Percentiles rank a stretch among this genome's conserved stretches.
Conservation (phyloP, 108 stramenopile genomes). For the Conticribra guillardii region DNA sequence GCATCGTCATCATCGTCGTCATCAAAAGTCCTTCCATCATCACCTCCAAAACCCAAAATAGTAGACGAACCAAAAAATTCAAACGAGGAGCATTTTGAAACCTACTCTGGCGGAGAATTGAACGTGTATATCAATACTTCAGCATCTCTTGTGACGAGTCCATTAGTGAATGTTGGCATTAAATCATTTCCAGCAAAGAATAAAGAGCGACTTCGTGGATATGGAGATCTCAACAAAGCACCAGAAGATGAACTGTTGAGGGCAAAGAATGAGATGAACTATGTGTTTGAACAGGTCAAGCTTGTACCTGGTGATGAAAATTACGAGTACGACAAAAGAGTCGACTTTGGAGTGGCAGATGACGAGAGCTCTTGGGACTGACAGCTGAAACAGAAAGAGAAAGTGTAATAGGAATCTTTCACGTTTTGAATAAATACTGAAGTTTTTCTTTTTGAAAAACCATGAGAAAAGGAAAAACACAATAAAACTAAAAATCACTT, state of each 20-base stretch:
- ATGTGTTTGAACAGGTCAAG: slow-evolving; percentile 31
- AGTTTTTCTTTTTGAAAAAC: neutral
- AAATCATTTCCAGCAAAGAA: neutral
- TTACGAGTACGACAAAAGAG: slow-evolving; percentile 51
- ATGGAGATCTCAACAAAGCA: slow-evolving; percentile 48
- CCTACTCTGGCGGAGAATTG: too few relatives aligned
- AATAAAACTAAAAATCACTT: neutral
- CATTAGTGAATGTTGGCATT: neutral
- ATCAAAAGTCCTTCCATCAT: too few relatives aligned
- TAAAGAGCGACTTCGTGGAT: slow-evolving; percentile 14
- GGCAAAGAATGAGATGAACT: slow-evolving; percentile 56
- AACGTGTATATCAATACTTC: too few relatives aligned
- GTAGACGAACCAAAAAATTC: too few relatives aligned
- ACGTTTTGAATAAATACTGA: neutral
- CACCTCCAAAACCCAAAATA: too few relatives aligned
- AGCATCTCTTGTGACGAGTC: neutral
- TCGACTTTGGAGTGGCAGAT: slow-evolving; percentile 49
- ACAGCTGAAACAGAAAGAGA: neutral
- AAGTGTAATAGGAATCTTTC: neutral
- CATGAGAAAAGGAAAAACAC: neutral
- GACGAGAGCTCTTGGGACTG: slow-evolving; percentile 64
- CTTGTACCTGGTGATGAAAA: slow-evolving; percentile 50
- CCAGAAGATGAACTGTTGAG: slow-evolving; percentile 32
- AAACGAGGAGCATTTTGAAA: too few relatives aligned
- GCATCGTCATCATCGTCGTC: too few relatives aligned